Base-by-base conservation (phyloP, 202 grass and related monocot genomes). In the Setaria viridis region DNA sequence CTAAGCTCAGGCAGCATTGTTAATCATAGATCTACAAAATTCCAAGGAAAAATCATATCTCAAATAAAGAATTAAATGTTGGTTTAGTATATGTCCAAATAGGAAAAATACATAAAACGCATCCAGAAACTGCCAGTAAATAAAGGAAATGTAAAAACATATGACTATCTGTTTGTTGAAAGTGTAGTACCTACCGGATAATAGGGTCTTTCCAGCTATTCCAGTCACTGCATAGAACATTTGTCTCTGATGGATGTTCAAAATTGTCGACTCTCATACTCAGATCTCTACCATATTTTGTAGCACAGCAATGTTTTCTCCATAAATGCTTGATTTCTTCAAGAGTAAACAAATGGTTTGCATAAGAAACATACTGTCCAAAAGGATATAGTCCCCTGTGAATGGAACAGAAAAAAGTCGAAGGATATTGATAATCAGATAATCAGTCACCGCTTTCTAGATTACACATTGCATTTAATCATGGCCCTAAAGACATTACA, bases 191-290 rank as follows among this genome's bases (percentile, higher is more conserved):
- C 84, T 81, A 98, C 95, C 89, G 89, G 74, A 95, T 95, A 57
- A 98, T 89, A 49, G 91, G 86, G 53, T 98, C 93, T 50, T 88
- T 95, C 95, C 95, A 98, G 21, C 14, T 65, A 45, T 69, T 89
- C 95, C 93, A 98, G 81, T 98, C 83, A 87, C 89, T 92, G 35
- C 95, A 98, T n/a, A 98, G 66, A 57, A 95, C 91, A 92, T 98
- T 98, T 62, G 95, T 95, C 55, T 92, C 85, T 0, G 17, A 66
- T 48, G 93, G 95, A 83, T 93, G 84, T 41, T 89, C 88, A 86
- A 98, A 98, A 89, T 92, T 88, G 49, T 98, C 95, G 7, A 89
- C 84, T 72, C 91, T 91, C 72, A 94, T 78, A 63, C 84, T 90
- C 78, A 98, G 86, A 70, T 91, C 74, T 89, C 87, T 94, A n/a